Percentiles rank a stretch among this genome's conserved stretches.
Conservation (phyloP, 331 rosid species). For the Acacia concinna region DNA sequence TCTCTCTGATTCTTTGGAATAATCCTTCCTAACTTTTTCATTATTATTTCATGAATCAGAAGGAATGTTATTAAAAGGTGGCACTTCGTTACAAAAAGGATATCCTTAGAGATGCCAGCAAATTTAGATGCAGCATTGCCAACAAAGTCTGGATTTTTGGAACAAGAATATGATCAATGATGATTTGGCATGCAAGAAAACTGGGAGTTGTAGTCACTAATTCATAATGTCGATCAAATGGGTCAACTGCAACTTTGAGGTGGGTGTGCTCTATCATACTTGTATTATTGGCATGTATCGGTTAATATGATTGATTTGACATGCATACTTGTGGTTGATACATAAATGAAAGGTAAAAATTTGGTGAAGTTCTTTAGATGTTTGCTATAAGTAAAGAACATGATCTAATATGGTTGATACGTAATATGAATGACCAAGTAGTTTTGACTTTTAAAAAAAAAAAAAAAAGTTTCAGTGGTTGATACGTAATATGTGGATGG, state of each 20-base stretch:
- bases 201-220: not conserved
- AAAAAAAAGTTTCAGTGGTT: no score
- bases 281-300: conserved; percentile 6
- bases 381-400: not conserved
- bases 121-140: conserved; percentile 11
- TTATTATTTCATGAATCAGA: not conserved
- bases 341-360: not conserved
- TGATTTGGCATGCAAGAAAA: not conserved
- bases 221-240: not conserved
- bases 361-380: not conserved
- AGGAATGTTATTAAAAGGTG: conserved; percentile 19
- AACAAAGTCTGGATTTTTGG: not conserved
- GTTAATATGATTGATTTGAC: conserved; percentile 6
- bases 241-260: conserved; percentile 21
- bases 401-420: no score
- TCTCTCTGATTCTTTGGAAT: not conserved
- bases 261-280: not conserved
- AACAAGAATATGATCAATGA: not conserved
- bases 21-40: conserved; percentile 20
- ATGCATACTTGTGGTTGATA: not conserved
- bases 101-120: not conserved
- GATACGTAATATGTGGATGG: not conserved
- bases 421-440: no score
- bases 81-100: not conserved
- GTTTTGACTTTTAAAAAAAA: no score